Base-by-base conservation (phyloP, 148 eudicot genomes). In the Polygonum aviculare region DNA sequence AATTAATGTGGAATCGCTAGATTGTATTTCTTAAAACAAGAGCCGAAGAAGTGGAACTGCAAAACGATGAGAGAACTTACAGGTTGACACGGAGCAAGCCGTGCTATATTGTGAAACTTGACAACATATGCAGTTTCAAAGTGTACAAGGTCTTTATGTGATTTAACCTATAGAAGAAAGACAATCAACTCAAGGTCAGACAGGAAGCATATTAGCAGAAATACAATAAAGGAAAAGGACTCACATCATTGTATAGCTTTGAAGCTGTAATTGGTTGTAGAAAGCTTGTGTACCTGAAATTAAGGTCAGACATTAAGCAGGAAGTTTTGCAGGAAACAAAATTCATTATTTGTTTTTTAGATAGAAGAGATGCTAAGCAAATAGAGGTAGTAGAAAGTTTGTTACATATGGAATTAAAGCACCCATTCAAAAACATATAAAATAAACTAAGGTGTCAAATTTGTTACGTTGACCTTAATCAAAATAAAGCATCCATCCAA, bases 111-210 rank as follows among this genome's bases (percentile, higher is more conserved):
- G 82, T 95, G 98, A 51, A 95, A 81, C 83, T 95, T 95, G 49
- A 95, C 98, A 33, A 95, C 98, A 84, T 95, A 95, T 44, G 97
- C 88, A 79, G 98, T 95, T 86, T 95, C 98, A 81, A 90, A 95
- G 85, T 90, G 97, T 76, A 80, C 84, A 76, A 92, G 91, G 85
- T 95, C 98, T 77, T 88, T 92, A 82, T 95, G 97, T 50, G 91
- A 84, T 81, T 87, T 92, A 59, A 95, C 86, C 98, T 94, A 86
- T 72, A 81, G 65, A 19, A 82, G 18, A 54, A 74, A 51, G 45
- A 62, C 72, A 78, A 21, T 26, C 21, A 70, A 31, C 41, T 76
- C 69, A 79, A 31, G 45, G 16, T 67, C 70, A n/a, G 47, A 59
- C 10, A 31, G 50, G 6, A 44, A 76, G 69, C 60, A 31, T 31